Evolutionary conservation across 2,329 filamentous ascomycete genomes (phyloP).

Genomic region (Aspergillus sp.): DNA sequence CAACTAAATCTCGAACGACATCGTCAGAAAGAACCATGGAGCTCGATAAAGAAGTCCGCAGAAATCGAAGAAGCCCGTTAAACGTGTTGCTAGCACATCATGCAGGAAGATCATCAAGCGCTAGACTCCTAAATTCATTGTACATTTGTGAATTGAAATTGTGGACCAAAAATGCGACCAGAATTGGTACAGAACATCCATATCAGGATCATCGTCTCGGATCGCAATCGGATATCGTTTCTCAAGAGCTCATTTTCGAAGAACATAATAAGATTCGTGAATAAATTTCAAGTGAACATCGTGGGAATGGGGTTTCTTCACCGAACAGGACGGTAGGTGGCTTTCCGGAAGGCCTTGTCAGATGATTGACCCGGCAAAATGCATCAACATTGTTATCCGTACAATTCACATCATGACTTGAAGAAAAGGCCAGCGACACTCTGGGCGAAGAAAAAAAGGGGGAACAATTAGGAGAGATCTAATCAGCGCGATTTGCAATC

Average conservation of each 20-base stretch:
- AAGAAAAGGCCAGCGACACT: conserved; percentile 19
- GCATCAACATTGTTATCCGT: background rate
- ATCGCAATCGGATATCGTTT: conserved; percentile 40
- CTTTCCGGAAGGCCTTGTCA: background rate
- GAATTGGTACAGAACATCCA: conserved; percentile 63
- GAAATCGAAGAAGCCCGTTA: conserved; percentile 57
- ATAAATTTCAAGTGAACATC: conserved; percentile 36
- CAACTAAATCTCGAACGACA: conserved; percentile 49
- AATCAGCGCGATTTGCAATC: conserved; percentile 38
- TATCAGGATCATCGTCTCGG: conserved; percentile 30
- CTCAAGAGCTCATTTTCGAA: conserved; percentile 43
- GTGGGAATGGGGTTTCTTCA: conserved; percentile 33
- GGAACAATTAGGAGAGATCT: conserved; percentile 28
- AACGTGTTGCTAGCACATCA: conserved; percentile 50
- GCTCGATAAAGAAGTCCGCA: conserved; percentile 50
- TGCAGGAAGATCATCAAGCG: conserved; percentile 54
- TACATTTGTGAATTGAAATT: conserved; percentile 72
- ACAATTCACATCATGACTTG: conserved; percentile 4
- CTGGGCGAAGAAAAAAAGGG: conserved; percentile 27
- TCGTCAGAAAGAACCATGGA: conserved; percentile 44
- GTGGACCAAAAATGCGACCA: conserved; percentile 65
- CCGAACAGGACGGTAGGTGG: conserved; percentile 41
- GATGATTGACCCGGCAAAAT: background rate
- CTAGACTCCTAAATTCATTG: conserved; percentile 60
- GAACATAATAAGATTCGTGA: conserved; percentile 42